These are phyloP conservation scores for Lichtheimia hyalospora DNA, from an alignment of 371 early-diverging fungal genomes.

Conservation along the genomic window DNA sequence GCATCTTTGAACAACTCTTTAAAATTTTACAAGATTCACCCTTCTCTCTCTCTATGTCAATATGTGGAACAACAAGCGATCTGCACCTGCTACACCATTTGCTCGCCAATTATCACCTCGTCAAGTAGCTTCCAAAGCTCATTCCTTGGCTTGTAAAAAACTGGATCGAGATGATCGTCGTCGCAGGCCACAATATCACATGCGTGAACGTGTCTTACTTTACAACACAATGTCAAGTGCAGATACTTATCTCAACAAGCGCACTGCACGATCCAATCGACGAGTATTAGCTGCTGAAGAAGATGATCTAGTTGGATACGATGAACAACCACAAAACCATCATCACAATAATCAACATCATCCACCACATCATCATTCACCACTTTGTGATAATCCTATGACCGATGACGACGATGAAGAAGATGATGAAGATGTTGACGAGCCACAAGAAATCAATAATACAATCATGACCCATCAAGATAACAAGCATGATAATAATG, in stretches of 20 bases:
- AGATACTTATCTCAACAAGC: conserved; percentile 37
- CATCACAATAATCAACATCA: conserved; percentile 9
- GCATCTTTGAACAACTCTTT: too few relatives aligned
- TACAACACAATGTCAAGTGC: conserved; percentile 41
- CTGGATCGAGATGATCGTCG: conserved; percentile 46
- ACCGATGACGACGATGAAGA: conserved; percentile 6
- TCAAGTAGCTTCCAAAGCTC: conserved; percentile 46
- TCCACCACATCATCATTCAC: conserved; percentile 8
- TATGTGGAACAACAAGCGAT: conserved; percentile 9
- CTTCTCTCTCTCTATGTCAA: conserved; percentile 4
- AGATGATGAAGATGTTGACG: neutral
- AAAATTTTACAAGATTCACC: conserved; percentile 3
- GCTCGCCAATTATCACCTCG: conserved; percentile 34
- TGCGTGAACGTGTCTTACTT: conserved; percentile 41
- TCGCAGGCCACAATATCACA: conserved; percentile 31
- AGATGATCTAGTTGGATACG: conserved; percentile 24
- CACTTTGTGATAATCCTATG: neutral
- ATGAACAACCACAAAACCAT: conserved; percentile 1
- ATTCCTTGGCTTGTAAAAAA: conserved; percentile 38
- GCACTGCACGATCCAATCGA: conserved; percentile 41
- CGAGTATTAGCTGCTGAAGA: conserved; percentile 48
- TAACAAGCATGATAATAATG: neutral
- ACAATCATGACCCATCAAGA: neutral
- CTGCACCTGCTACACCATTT: conserved; percentile 14
- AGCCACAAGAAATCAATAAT: neutral